Evolutionary conservation across 345 rosid species (phyloP).

Genomic region (Rhodomyrtus tomentosa): DNA sequence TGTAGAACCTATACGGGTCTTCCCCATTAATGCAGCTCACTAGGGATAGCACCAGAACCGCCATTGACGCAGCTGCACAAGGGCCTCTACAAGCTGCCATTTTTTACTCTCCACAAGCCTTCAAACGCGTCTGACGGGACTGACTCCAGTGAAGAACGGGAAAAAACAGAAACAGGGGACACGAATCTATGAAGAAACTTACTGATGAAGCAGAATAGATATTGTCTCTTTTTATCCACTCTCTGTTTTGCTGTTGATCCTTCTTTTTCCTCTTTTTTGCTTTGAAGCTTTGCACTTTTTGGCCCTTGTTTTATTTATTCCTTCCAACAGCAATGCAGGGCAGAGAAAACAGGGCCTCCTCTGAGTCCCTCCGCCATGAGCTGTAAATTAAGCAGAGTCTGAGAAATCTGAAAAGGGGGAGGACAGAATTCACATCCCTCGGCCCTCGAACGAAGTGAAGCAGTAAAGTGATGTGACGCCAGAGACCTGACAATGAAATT

Average conservation of each 20-base stretch:
- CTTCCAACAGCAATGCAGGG: neutral
- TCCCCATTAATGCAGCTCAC: slow-evolving; percentile 29
- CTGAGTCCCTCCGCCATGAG: neutral
- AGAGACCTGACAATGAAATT: neutral
- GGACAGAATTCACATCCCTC: neutral
- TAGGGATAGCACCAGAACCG: neutral
- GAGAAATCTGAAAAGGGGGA: neutral
- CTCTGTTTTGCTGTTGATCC: neutral
- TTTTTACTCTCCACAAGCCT: neutral
- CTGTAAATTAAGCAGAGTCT: neutral
- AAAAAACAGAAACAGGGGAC: neutral
- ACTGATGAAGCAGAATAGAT: neutral
- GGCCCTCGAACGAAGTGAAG: neutral
- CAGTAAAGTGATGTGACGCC: neutral
- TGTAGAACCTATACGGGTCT: slow-evolving; percentile 49
- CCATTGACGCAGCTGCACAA: slow-evolving; percentile 2
- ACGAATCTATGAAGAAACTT: neutral
- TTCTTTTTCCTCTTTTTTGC: neutral
- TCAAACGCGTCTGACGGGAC: neutral
- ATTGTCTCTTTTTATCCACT: neutral
- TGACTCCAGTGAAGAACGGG: neutral
- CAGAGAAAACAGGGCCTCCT: neutral
- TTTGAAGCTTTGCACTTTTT: neutral
- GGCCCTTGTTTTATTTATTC: neutral
- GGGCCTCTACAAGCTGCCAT: slow-evolving; percentile 12